These are phyloP conservation scores for Aspergillus chevalieri DNA, from an alignment of 2,329 filamentous ascomycete species.

Conservation along the genomic window DNA sequence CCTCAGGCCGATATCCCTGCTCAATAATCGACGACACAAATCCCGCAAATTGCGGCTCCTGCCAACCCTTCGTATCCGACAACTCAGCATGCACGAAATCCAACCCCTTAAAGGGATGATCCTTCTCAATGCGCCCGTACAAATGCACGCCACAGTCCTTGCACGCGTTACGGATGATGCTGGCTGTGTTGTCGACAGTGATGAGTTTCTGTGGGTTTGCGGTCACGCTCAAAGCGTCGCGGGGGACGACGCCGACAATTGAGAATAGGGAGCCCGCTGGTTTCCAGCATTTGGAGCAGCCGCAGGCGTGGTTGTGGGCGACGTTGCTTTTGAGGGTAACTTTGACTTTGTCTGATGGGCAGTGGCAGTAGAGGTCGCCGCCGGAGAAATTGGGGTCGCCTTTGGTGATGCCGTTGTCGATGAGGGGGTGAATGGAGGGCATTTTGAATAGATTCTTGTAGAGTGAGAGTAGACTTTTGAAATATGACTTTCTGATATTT, in stretches of 20 bases:
- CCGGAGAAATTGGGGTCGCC: constrained; percentile 52
- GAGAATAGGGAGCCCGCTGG: constrained; percentile 59
- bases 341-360: constrained; percentile 50
- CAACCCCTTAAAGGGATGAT: constrained; percentile 63
- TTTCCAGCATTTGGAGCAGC: constrained; percentile 69
- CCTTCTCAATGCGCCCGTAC: constrained; percentile 58
- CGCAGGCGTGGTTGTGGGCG: constrained; percentile 64
- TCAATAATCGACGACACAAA: constrained; percentile 65
- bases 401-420: constrained; percentile 57
- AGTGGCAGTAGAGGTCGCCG: constrained; percentile 59
- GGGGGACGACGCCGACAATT: constrained; percentile 56
- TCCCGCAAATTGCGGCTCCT: constrained; percentile 64
- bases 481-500: not conserved
- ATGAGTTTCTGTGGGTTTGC: constrained; percentile 54
- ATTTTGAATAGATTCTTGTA: constrained; percentile 4
- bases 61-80: constrained; percentile 57
- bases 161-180: constrained; percentile 58
- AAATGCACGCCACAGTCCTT: constrained; percentile 56
- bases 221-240: constrained; percentile 50
- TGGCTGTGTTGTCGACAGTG: constrained; percentile 51
- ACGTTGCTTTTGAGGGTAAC: constrained; percentile 55
- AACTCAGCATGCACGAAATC: constrained; percentile 64
- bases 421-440: constrained; percentile 53
- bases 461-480: not conserved
- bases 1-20: constrained; percentile 55